phyloP scores from a whole-genome alignment of 805 yeast species.

The Pichia occidentalis region DNA sequence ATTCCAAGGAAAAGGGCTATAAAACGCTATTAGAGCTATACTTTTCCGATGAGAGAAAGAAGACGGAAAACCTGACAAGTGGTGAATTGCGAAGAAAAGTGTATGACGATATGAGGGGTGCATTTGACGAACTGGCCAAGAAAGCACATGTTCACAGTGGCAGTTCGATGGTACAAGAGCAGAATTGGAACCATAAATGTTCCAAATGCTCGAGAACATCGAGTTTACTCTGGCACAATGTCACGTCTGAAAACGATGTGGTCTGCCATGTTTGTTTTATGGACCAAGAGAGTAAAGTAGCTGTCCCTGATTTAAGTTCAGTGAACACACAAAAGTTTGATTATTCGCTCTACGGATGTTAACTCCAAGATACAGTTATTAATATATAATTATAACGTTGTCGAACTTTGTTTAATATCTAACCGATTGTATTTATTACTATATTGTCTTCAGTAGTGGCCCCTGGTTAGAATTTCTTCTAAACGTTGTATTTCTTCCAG shows the following conservation, averaged over 20 bases:
- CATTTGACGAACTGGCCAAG: conserved; percentile 5
- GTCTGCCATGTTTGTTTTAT: conserved; percentile 7
- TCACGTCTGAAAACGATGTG: background rate
- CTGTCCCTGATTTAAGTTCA: conserved; percentile 3
- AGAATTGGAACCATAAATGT: conserved; percentile 2
- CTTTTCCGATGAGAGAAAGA: conserved; percentile 30
- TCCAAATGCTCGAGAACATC: conserved; percentile 2
- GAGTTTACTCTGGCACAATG: conserved; percentile 8
- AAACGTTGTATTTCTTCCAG: conserved; percentile 70
- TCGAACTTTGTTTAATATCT: background rate
- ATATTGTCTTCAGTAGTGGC: conserved; percentile 18
- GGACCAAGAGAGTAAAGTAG: background rate
- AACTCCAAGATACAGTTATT: background rate
- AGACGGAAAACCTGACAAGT: conserved; percentile 4
- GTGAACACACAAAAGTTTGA: conserved; percentile 5
- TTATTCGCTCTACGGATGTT: background rate
- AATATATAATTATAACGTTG: no score
- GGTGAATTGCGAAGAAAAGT: conserved; percentile 10
- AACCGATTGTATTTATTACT: background rate
- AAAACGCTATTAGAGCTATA: conserved; percentile 38
- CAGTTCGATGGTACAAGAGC: background rate
- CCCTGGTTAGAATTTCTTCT: conserved; percentile 46
- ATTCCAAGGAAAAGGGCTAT: conserved; percentile 19
- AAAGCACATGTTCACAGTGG: background rate
- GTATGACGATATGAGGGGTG: conserved; percentile 8